Conservation (phyloP, 805 yeast genomes). For the Yamadazyma olivae region DNA sequence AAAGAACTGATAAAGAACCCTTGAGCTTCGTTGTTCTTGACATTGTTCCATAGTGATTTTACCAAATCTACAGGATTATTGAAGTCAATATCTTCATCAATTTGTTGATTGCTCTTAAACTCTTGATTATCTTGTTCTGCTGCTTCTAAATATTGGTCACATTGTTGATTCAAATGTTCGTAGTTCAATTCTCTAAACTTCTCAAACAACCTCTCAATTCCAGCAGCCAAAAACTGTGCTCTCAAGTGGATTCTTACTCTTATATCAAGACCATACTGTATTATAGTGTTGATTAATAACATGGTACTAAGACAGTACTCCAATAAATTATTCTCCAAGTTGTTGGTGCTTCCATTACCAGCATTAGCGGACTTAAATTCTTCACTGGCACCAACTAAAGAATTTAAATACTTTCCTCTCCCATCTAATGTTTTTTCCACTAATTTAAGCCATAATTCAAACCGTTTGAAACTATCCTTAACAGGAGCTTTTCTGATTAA, state of each 20-base stretch:
- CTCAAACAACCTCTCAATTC: conserved; percentile 50
- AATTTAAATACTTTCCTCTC: conserved; percentile 79
- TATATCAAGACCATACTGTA: conserved; percentile 42
- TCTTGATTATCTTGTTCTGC: conserved; percentile 57
- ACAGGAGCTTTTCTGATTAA: conserved; percentile 35
- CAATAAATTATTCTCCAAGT: conserved; percentile 52
- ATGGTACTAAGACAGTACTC: conserved; percentile 74
- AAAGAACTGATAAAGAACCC: conserved; percentile 58
- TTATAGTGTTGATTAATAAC: conserved; percentile 65
- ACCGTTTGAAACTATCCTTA: conserved; percentile 42
- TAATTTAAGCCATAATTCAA: conserved; percentile 68
- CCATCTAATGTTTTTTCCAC: conserved; percentile 75
- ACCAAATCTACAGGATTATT: conserved; percentile 72
- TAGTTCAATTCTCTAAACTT: conserved; percentile 51
- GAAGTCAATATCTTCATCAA: conserved; percentile 50
- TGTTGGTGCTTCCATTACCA: conserved; percentile 47
- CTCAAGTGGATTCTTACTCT: conserved; percentile 56
- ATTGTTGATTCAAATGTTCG: conserved; percentile 62
- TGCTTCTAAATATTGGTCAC: conserved; percentile 55
- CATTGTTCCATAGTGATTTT: conserved; percentile 52
- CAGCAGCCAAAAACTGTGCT: conserved; percentile 55
- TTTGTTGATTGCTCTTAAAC: conserved; percentile 26
- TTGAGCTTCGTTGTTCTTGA: conserved; percentile 58
- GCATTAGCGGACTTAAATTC: conserved; percentile 54
- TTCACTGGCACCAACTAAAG: conserved; percentile 88